Evolutionary conservation across 495 filamentous ascomycete species (phyloP), one percentile per base, ranked within the genome.

Genomic region (Cenococcum geophilum): DNA sequence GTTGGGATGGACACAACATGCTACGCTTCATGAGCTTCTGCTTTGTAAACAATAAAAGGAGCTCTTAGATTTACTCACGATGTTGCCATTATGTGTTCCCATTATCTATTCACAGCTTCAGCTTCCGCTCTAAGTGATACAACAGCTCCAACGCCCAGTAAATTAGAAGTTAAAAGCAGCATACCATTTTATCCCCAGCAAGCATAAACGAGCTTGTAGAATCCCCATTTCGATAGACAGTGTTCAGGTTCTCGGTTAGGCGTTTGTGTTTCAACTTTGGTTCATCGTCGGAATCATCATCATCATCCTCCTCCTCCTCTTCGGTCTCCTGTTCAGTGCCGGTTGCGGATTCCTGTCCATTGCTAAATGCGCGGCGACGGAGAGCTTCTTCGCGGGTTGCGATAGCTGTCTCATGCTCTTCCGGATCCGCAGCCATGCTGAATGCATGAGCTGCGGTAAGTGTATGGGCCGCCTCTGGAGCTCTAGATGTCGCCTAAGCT

Each of bases 61-160:
- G 43, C 18, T 49, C 58, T 25, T 37, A 21, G 51, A 42, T 25
- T 53, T 58, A 78, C 88, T 82, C 79, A 95, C 91, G 67, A 97
- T 90, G 68, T 93, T 96, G 65, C 93, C 93, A 75, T 96, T 97
- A 73, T 98, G 93, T 4, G 95, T 96, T 64, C 93, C 93, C 63
- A 95, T 77, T 58, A 97, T 87, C 89, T 95, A 74, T 32, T 66
- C 42, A 67, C 14, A 45, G 4, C 18, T 55, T 73, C 52, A 71
- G 63, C 61, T 61, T 61, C 23, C 45, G 32, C 5, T 49, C 47
- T 52, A 21, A 9, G 36, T 36, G 43, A 21, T 32, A 25, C 40
- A 23, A 9, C 27, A 52, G 51, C 57, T 57, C 34, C 11, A n/a
- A 56, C 37, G 52, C 58, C 63, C 27, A 53, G 27, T 53, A 25